Evolutionary conservation across 768 basidiomycete species (phyloP).

Genomic region (Mycena rosella): DNA sequence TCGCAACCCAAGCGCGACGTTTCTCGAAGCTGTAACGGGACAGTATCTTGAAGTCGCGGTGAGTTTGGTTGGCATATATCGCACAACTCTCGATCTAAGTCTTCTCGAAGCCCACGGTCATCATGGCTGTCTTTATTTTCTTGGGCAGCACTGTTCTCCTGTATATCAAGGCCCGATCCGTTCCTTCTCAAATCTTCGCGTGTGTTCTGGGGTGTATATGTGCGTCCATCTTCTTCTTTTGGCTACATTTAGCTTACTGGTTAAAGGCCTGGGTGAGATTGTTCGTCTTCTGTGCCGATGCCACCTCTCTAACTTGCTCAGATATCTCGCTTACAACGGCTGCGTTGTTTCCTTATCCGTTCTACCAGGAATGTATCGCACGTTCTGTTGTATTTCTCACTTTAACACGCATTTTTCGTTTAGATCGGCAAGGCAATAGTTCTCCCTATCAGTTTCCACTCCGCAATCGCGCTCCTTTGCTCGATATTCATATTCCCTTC

Average conservation of each 20-base stretch:
- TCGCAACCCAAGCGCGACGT: constrained; percentile 52
- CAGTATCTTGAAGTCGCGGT: constrained; percentile 67
- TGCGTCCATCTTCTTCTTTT: constrained; percentile 12
- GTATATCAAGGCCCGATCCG: constrained; percentile 69
- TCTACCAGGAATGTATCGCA: constrained; percentile 59
- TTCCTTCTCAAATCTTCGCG: constrained; percentile 72
- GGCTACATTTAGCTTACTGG: neutral
- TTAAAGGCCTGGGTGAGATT: constrained; percentile 55
- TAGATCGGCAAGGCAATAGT: constrained; percentile 65
- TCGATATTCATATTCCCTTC: constrained; percentile 73
- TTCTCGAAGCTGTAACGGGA: constrained; percentile 59
- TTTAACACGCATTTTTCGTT: constrained; percentile 17
- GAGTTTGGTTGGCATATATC: constrained; percentile 30
- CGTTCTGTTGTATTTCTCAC: neutral
- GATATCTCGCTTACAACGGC: constrained; percentile 73
- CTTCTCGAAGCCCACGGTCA: constrained; percentile 64
- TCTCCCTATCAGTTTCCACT: constrained; percentile 71
- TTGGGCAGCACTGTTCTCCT: constrained; percentile 68
- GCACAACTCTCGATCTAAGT: neutral
- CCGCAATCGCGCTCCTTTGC: constrained; percentile 63
- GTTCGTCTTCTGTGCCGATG: neutral
- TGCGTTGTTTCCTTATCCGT: constrained; percentile 73
- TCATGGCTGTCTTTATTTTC: constrained; percentile 74
- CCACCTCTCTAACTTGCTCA: constrained; percentile 37
- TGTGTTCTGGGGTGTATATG: constrained; percentile 71